A percentile compares a stretch with the other conserved stretches of the same genome.
Evolutionary conservation across 1,284 basidiomycete species (phyloP).

Genomic region (Fomes fomentarius): DNA sequence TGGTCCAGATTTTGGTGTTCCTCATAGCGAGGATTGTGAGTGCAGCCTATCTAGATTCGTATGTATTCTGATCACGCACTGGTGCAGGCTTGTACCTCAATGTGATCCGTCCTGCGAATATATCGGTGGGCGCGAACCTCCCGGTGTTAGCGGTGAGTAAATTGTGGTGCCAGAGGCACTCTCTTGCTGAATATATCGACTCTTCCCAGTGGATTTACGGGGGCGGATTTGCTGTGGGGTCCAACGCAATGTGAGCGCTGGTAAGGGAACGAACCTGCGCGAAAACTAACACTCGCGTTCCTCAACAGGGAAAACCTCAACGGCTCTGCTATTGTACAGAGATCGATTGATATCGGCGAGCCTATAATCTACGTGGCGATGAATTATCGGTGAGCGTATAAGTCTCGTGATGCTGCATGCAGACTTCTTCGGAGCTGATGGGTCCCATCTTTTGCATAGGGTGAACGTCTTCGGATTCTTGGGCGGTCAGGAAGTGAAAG

Average conservation of each 20-base stretch:
- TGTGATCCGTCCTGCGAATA: constrained; percentile 49
- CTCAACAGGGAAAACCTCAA: not conserved
- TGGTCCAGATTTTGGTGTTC: constrained; percentile 35
- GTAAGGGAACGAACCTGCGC: too few species aligned
- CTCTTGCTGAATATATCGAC: not conserved
- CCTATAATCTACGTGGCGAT: constrained; percentile 38
- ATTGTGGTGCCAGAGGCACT: not conserved
- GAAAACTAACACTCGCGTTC: too few species aligned
- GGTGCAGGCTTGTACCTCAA: constrained; percentile 57
- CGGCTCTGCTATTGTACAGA: constrained; percentile 33
- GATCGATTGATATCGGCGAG: constrained; percentile 39
- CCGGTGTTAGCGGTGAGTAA: constrained; percentile 54
- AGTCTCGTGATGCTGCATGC: not conserved
- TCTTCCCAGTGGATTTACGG: constrained; percentile 53
- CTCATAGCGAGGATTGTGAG: constrained; percentile 50
- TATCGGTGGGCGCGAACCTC: constrained; percentile 42
- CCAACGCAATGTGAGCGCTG: constrained; percentile 9
- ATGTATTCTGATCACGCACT: not conserved
- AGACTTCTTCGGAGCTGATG: not conserved
- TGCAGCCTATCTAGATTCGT: constrained; percentile 16
- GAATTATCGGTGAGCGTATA: constrained; percentile 36
- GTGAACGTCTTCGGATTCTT: too few species aligned
- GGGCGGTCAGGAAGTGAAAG: constrained; percentile 33
- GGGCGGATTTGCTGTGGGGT: constrained; percentile 38
- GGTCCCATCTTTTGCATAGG: too few species aligned